Evolutionary conservation across 257 asterid species (phyloP).

Genomic region (Nicotiana attenuata): DNA sequence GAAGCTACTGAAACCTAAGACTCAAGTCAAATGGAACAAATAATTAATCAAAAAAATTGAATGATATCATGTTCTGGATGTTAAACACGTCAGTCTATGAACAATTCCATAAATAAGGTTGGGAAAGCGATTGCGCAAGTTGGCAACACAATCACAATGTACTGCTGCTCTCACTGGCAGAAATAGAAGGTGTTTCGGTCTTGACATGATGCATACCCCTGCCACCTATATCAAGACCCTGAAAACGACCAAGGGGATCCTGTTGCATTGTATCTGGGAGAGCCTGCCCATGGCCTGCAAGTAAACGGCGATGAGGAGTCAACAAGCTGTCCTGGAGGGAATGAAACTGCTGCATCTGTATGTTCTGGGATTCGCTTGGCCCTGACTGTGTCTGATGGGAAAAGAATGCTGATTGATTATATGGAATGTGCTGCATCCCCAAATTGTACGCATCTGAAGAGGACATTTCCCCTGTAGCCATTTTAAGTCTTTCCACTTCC

Average conservation of each 20-base stretch:
- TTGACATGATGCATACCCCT: slow-evolving; percentile 42
- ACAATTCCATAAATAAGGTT: slow-evolving; percentile 34
- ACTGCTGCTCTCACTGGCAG: slow-evolving; percentile 65
- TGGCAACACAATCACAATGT: slow-evolving; percentile 33
- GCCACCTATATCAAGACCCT: slow-evolving; percentile 58
- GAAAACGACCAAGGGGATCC: slow-evolving; percentile 52
- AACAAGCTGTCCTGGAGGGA: slow-evolving; percentile 38
- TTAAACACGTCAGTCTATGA: slow-evolving; percentile 33
- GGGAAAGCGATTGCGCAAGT: slow-evolving; percentile 6
- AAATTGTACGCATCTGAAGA: slow-evolving; percentile 44
- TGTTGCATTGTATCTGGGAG: slow-evolving; percentile 29
- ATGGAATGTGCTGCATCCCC: slow-evolving; percentile 50
- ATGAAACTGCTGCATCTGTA: slow-evolving; percentile 48
- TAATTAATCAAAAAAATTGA: not conserved
- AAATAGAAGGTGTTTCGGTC: slow-evolving; percentile 51
- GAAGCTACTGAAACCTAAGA: slow-evolving; percentile 15
- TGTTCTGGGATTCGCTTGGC: slow-evolving; percentile 33
- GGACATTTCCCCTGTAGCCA: slow-evolving; percentile 59
- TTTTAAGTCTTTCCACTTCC: slow-evolving; percentile 59
- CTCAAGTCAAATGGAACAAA: slow-evolving; percentile 3
- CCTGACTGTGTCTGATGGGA: slow-evolving; percentile 34
- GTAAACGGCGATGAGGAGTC: slow-evolving; percentile 27
- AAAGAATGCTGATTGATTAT: slow-evolving; percentile 41
- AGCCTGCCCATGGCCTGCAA: slow-evolving; percentile 19
- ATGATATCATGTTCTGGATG: slow-evolving; percentile 13